Evolutionary conservation across 108 stramenopile genomes (phyloP), one percentile per base, ranked within the genome.

Genomic region (Discostella pseudostelligera): DNA sequence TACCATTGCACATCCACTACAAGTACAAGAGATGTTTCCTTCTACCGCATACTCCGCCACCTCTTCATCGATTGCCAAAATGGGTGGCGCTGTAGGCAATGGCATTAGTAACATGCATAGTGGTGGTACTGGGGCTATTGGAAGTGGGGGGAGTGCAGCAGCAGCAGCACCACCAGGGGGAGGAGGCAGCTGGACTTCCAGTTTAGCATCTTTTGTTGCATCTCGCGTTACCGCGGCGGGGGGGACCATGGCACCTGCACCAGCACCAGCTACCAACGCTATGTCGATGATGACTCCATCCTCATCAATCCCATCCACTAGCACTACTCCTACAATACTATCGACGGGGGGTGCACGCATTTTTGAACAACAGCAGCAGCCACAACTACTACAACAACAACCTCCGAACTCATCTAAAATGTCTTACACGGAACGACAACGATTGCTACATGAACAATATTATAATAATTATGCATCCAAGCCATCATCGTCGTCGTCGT

Each of bases 191-290:
- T 67, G 65, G 36, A 37, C 86, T 0, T 75, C 76, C 17, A 82
- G 69, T 49, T 50, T 84, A 26, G 80, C 73, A 25, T 71, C 76
- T 37, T 79, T 87, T 32, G 32, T 32, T 53, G 83, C 86, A 10
- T 73, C 82, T 40, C 73, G 69, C 11, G 86, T 81, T 6, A 68
- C 71, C 7, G 85, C 83, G 5, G 32, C 32, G 32, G 32, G 32
- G 32, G 32, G 32, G 4, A 32, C 5, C 3, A 4, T 32, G 32
- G 5, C 32, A 5, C 32, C 32, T 4, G 5, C 32, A 32, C 32
- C 3, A 32, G 5, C 32, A 32, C 4, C 5, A 32, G 32, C 32
- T n/a, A n/a, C n/a, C n/a, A n/a, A n/a, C n/a, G n/a, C n/a, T n/a
- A n/a, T n/a, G n/a, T n/a, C n/a, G n/a, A n/a, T n/a, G 5, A 4